Base-by-base conservation (phyloP, 2,329 filamentous ascomycete species). In the Neonectria faginata region DNA sequence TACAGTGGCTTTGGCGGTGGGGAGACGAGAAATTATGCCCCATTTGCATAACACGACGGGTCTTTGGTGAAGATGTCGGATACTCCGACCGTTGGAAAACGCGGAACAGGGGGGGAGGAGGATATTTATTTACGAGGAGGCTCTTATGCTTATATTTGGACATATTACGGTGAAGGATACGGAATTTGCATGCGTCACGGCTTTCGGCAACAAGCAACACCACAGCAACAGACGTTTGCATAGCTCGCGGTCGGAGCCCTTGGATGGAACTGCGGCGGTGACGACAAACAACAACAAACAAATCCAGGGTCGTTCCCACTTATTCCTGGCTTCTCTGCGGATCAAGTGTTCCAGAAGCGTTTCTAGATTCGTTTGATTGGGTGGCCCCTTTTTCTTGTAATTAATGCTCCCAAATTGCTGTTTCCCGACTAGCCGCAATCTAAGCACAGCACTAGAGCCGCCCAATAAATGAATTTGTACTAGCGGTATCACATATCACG, bases 381-480 rank as follows among this genome's bases (percentile, higher is more conserved):
- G 20, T 16, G 12, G 14, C 25, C 48, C 48, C 48, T n/a, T 51
- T 51, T 50, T n/a, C 10, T 6, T 6, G 16, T 50, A 50, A 50
- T 31, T 20, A 50, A 33, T 20, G n/a, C 16, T 31, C 9, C n/a
- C 47, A n/a, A 31, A 50, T 36, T 51, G 27, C 48, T 33, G 48
- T 36, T 51, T 51, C n/a, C 11, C n/a, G 27, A 51, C 48, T 51
- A 51, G 48, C n/a, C 48, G 29, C 27, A 51, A 51, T 51, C 48
- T 39, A 39, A 39, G 14, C 12, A 39, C 36, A 14, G 14, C 36
- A 39, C 36, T 3, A 39, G 36, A n/a, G 36, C 14, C 14, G 6
- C 7, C 14, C 36, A 39, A 16, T 12, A 39, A n/a, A 39, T n/a
- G 14, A n/a, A 39, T 39, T 7, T 36, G 12, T 10, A 14, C 12